Evolutionary conservation across 2,329 filamentous ascomycete species (phyloP).

Genomic region (Exserohilum rostratum): DNA sequence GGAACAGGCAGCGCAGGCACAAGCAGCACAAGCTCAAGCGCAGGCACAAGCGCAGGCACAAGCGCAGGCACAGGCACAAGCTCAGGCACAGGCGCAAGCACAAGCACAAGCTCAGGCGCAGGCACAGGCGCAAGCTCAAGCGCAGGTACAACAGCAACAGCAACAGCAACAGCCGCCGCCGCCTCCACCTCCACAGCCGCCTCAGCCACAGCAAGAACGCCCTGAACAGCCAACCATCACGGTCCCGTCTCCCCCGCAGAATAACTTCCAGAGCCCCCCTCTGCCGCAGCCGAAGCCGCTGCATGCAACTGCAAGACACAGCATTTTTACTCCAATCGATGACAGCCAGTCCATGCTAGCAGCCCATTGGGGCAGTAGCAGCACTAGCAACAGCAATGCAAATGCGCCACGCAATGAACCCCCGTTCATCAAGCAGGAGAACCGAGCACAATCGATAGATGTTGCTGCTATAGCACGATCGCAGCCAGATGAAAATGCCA

Average conservation of each 20-base stretch:
- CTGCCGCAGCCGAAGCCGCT: slow-evolving; percentile 69
- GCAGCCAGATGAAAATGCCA: slow-evolving; percentile 42
- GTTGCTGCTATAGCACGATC: slow-evolving; percentile 59
- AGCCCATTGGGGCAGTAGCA: slow-evolving; percentile 70
- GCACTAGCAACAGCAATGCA: slow-evolving; percentile 50
- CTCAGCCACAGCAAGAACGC: slow-evolving; percentile 70
- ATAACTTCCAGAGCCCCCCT: slow-evolving; percentile 60
- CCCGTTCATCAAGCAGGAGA: slow-evolving; percentile 51
- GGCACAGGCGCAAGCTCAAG: slow-evolving; percentile 63
- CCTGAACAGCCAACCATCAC: slow-evolving; percentile 49
- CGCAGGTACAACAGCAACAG: slow-evolving; percentile 69
- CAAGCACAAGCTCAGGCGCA: slow-evolving; percentile 61
- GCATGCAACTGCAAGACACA: slow-evolving; percentile 72
- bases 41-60: slow-evolving; percentile 10
- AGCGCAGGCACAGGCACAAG: slow-evolving; percentile 57
- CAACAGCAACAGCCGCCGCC: slow-evolving; percentile 74
- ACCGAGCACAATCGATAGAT: slow-evolving; percentile 70
- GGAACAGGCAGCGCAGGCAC: slow-evolving; percentile 37
- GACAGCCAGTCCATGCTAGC: slow-evolving; percentile 87
- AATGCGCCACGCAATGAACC: slow-evolving; percentile 54
- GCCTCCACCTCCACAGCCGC: slow-evolving; percentile 74
- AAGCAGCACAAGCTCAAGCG: slow-evolving; percentile 56
- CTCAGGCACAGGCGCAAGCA: slow-evolving; percentile 60
- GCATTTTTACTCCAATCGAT: slow-evolving; percentile 97
- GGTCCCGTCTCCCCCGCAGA: slow-evolving; percentile 57